These are phyloP conservation scores for Didymella sp. DNA, from an alignment of 2,329 filamentous ascomycete species.

Conservation along the genomic window DNA sequence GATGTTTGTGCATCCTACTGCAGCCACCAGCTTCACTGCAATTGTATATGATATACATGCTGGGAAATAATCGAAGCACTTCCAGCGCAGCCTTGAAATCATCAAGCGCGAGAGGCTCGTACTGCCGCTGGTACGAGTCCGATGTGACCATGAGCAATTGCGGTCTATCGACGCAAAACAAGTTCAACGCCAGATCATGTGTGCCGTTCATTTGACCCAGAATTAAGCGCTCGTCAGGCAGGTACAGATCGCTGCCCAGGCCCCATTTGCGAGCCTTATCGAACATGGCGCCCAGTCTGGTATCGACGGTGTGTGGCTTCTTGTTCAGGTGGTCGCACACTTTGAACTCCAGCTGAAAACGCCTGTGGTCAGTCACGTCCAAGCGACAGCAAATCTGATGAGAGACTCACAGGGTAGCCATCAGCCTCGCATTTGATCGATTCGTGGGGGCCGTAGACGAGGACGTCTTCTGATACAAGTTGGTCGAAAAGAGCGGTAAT, in stretches of 20 bases:
- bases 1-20: constrained; percentile 59
- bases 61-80: constrained; percentile 39
- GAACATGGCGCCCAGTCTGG: constrained; percentile 26
- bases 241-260: constrained; percentile 52
- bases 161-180: constrained; percentile 58
- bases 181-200: constrained; percentile 58
- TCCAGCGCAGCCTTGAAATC: constrained; percentile 53
- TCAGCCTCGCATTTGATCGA: constrained; percentile 24
- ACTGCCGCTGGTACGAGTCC: constrained; percentile 57
- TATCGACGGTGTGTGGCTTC: constrained; percentile 42
- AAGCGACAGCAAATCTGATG: background rate
- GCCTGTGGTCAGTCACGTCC: constrained; percentile 2
- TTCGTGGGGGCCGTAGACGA: constrained; percentile 36
- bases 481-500: constrained; percentile 34
- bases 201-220: constrained; percentile 51
- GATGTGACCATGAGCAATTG: constrained; percentile 58
- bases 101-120: constrained; percentile 50
- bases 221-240: constrained; percentile 53
- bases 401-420: constrained; percentile 37
- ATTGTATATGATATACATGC: constrained; percentile 57
- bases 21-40: constrained; percentile 56
- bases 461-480: constrained; percentile 33
- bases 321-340: constrained; percentile 38
- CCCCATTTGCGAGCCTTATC: constrained; percentile 37
- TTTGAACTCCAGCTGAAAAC: constrained; percentile 41